Conservation (phyloP, 176 grass and related monocot species). For the Hsuehochloa calcarea region DNA sequence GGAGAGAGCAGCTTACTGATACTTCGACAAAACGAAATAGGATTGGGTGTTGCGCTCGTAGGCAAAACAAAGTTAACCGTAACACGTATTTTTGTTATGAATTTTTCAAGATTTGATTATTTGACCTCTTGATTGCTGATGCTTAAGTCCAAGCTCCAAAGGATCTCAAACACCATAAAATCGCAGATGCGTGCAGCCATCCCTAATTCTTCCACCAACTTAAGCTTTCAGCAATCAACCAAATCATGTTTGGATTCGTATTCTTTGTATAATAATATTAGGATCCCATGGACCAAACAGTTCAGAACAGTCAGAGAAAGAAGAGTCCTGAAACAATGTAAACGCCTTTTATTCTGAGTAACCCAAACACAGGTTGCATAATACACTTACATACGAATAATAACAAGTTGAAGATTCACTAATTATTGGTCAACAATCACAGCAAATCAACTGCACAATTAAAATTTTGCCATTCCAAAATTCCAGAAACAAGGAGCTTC, state of each 20-base stretch:
- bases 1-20: background rate
- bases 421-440: background rate
- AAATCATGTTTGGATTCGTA: background rate
- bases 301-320: background rate
- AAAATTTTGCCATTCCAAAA: background rate
- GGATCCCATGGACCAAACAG: background rate
- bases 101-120: background rate
- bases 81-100: background rate
- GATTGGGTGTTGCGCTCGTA: background rate
- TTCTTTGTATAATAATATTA: background rate
- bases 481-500: background rate
- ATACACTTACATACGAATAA: background rate
- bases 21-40: background rate
- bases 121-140: background rate
- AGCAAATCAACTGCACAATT: background rate
- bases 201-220: no score
- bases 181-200: background rate
- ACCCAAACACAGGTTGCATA: background rate
- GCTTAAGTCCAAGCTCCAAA: background rate
- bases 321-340: background rate
- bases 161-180: background rate
- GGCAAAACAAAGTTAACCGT: background rate
- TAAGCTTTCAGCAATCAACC: background rate
- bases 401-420: background rate
- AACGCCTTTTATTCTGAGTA: conserved; percentile 15